These are phyloP conservation scores for Salvia splendens DNA, from an alignment of 257 asterid genomes.

Conservation along the genomic window DNA sequence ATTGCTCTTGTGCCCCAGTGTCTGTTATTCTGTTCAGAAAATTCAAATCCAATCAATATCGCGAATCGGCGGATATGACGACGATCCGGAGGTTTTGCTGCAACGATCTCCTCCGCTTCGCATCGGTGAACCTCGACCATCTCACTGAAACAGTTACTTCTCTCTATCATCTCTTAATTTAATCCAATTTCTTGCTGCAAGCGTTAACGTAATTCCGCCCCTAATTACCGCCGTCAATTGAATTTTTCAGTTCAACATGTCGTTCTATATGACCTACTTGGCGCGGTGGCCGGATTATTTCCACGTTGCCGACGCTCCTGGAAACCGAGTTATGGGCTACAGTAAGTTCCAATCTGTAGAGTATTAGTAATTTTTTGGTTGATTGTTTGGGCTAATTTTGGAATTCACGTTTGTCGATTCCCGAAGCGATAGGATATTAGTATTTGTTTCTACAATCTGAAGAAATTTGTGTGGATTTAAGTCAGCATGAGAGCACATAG, in stretches of 20 bases:
- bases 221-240: not conserved
- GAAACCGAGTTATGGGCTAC: constrained; percentile 68
- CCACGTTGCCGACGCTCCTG: constrained; percentile 91
- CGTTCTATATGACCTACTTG: constrained; percentile 92
- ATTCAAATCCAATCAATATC: not conserved
- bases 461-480: not conserved
- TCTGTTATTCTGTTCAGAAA: not conserved
- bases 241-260: constrained; percentile 56
- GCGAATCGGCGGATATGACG: constrained; percentile 47
- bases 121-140: constrained; percentile 87
- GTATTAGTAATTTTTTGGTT: not conserved
- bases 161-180: not conserved
- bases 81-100: constrained; percentile 90
- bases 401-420: too few species aligned
- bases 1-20: not conserved
- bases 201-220: not conserved
- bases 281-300: constrained; percentile 99
- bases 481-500: not conserved
- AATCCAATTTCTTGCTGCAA: not conserved
- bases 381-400: constrained; percentile 1
- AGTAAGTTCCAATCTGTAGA: constrained; percentile 38
- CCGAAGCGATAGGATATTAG: not conserved
- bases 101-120: constrained; percentile 87
- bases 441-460: not conserved
- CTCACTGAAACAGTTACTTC: constrained; percentile 82